Conservation (phyloP, 768 basidiomycete species). For the Scleroderma citrinum region DNA sequence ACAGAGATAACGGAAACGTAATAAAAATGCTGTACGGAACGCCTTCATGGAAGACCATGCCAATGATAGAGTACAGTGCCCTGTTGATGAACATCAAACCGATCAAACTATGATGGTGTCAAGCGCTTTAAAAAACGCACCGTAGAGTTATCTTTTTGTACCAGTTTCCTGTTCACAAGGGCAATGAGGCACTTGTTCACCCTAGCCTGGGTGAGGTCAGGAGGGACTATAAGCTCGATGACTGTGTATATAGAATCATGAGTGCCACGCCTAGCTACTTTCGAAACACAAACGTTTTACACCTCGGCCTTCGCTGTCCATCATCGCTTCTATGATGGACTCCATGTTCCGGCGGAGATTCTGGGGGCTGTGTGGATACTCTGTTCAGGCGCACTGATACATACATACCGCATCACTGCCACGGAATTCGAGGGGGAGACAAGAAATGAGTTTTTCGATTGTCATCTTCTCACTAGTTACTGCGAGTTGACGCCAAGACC, state of each 20-base stretch:
- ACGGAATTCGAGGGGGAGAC: conserved; percentile 84
- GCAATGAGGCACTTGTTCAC: conserved; percentile 94
- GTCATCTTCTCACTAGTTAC: conserved; percentile 35
- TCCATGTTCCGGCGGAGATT: conserved; percentile 75
- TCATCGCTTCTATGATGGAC: conserved; percentile 67
- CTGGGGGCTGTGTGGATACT: conserved; percentile 29
- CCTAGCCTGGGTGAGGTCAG: conserved; percentile 82
- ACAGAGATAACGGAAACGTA: no score
- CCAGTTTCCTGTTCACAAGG: conserved; percentile 80
- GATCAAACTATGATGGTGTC: neutral
- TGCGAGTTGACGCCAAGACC: neutral
- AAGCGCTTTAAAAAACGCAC: conserved; percentile 28
- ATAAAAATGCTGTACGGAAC: neutral
- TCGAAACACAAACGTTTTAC: conserved; percentile 49
- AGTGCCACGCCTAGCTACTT: neutral
- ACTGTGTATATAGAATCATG: conserved; percentile 49
- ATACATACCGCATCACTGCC: conserved; percentile 78
- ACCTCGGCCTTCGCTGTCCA: conserved; percentile 56
- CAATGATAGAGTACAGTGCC: conserved; percentile 66
- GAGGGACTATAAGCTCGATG: conserved; percentile 66
- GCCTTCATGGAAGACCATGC: conserved; percentile 43
- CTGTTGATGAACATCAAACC: conserved; percentile 26
- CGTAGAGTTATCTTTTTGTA: conserved; percentile 65
- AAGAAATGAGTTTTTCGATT: conserved; percentile 66
- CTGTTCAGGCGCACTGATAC: neutral